A percentile compares a stretch with the other conserved stretches of the same genome.
Evolutionary conservation across 2,329 filamentous ascomycete genomes (phyloP).

Genomic region (Epichloe typhina): DNA sequence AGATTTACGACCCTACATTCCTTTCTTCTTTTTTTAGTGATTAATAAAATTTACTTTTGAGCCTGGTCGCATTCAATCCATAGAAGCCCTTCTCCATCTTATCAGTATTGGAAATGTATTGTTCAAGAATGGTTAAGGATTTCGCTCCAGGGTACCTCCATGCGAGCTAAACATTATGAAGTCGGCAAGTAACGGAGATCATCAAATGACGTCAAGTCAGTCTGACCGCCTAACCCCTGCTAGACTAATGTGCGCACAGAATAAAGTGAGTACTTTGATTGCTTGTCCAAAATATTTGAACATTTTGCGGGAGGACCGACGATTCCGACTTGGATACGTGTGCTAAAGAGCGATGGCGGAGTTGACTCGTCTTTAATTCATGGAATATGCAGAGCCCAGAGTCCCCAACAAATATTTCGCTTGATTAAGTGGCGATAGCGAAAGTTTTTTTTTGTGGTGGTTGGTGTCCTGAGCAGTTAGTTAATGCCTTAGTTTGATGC

Average conservation of each 20-base stretch:
- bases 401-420: no score
- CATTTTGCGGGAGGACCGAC: background rate
- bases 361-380: no score
- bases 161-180: no score
- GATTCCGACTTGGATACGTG: no score
- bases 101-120: background rate
- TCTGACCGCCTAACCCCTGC: background rate
- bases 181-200: background rate
- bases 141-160: background rate
- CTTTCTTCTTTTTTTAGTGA: no score
- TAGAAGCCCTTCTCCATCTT: background rate
- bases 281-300: background rate
- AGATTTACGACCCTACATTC: no score
- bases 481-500: constrained; percentile 24
- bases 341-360: background rate
- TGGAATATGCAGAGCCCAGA: no score
- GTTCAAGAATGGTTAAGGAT: background rate
- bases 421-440: background rate
- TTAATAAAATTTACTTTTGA: no score
- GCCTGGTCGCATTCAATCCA: no score
- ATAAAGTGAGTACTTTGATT: background rate
- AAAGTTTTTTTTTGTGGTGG: background rate
- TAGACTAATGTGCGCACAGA: background rate
- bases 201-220: constrained; percentile 2
- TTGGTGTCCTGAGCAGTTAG: constrained; percentile 7